Conservation (phyloP, 768 basidiomycete species). For the Paxillus involutus region DNA sequence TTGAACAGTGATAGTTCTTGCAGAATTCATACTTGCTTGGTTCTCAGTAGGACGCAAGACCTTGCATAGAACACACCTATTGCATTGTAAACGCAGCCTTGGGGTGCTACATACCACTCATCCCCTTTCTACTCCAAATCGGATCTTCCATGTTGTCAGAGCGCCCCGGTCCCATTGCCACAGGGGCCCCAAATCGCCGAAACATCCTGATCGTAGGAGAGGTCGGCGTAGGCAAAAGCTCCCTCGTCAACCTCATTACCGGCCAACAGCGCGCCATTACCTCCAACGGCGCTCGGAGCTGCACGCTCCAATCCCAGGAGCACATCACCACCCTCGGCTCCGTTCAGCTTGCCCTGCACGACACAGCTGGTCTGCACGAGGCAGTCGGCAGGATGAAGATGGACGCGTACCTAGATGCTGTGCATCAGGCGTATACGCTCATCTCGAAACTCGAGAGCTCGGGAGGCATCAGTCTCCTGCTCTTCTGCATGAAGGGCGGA, state of each 20-base stretch:
- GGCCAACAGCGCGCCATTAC: constrained; percentile 24
- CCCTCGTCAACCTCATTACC: constrained; percentile 40
- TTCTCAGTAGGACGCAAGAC: not conserved
- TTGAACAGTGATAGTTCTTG: not conserved
- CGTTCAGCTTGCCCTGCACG: constrained; percentile 21
- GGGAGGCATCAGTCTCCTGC: constrained; percentile 27
- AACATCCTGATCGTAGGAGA: constrained; percentile 30
- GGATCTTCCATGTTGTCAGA: constrained; percentile 3
- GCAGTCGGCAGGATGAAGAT: constrained; percentile 23
- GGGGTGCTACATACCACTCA: not conserved
- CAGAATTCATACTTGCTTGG: not conserved
- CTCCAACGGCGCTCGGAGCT: constrained; percentile 32
- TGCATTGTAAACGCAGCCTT: not conserved
- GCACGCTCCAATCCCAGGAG: constrained; percentile 31
- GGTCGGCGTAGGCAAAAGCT: constrained; percentile 38
- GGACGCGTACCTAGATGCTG: constrained; percentile 23
- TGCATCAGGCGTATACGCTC: constrained; percentile 32
- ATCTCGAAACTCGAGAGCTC: constrained; percentile 29
- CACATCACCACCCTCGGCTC: constrained; percentile 20
- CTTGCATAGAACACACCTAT: not conserved
- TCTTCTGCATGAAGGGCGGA: constrained; percentile 31
- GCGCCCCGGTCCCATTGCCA: constrained; percentile 13
- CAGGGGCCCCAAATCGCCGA: constrained; percentile 12
- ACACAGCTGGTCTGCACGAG: constrained; percentile 30
- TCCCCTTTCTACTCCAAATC: not conserved